Base-by-base conservation (phyloP, 129 eudicot genomes). In the Flaveria brownii region DNA sequence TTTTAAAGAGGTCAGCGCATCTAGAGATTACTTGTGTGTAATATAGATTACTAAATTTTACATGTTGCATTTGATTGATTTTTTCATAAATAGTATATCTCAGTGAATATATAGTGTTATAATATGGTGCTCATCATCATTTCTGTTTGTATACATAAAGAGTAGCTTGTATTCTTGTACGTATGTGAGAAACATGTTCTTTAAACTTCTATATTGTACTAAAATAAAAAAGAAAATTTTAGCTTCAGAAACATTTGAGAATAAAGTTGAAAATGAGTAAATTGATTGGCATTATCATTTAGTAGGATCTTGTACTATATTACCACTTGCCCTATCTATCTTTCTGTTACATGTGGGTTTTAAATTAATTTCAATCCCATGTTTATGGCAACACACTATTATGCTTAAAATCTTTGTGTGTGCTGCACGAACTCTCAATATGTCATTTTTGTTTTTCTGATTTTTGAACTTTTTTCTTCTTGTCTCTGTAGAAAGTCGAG, bases 401-500 rank as follows among this genome's bases (percentile, higher is more conserved):
- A 60, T 46, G 63, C 51, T 18, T 64, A 63, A 49, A 13, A 47
- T 64, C 17, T 59, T 60, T 74, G 25, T 74, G 13, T 57, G 36
- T 23, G 20, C 47, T 62, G 62, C 50, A 33, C 50, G 55, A 23
- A 5, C 26, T 39, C 5, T 33, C 12, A 3, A 16, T 36, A 36
- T 36, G 9, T 26, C 46, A 43, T 2, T 49, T 49, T 47, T 9
- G 9, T 46, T 30, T 23, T 16, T 18, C 23, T 55, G 11, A 28
- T 25, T 60, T 60, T 70, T 52, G 49, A 22, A 61, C 62, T 25
- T 33, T 80, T 73, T 13, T 18, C 9, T 52, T 72, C 22, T 36
- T 52, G 57, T 46, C 2, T 16, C 2, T 73, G 87, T 87, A 94
- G 98, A 94, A 91, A 91, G 75, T 68, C 18, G 98, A 94, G 90